These are phyloP conservation scores for Metroxylon sagu DNA, from an alignment of 176 grass and related monocot species.

Conservation along the genomic window DNA sequence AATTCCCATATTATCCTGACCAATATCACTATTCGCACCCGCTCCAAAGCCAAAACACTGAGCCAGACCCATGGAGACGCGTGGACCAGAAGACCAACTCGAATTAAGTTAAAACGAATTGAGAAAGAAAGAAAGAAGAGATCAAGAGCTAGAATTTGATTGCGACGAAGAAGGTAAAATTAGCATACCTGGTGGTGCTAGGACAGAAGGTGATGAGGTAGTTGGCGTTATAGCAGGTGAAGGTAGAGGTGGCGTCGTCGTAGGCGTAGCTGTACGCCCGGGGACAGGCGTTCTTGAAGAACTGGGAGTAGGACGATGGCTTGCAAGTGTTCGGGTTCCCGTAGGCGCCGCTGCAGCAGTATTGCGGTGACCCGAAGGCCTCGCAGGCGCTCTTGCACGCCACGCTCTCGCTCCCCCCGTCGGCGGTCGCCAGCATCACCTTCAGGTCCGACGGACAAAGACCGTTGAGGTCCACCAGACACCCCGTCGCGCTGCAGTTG, in stretches of 20 bases:
- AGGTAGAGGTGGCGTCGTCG: constrained; percentile 15
- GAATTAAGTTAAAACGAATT: background rate
- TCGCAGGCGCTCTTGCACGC: constrained; percentile 14
- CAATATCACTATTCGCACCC: too few relatives aligned
- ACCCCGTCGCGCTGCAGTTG: constrained; percentile 4
- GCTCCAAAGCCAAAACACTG: too few relatives aligned
- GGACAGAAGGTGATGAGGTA: constrained; percentile 15
- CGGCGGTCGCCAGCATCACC: background rate
- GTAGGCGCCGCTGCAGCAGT: constrained; percentile 13
- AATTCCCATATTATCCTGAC: too few relatives aligned
- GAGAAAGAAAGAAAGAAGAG: background rate
- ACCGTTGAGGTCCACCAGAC: constrained; percentile 9
- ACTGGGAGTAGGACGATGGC: constrained; percentile 16
- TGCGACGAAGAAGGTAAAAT: too few relatives aligned
- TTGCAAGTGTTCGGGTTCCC: constrained; percentile 2
- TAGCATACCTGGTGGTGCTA: constrained; percentile 6
- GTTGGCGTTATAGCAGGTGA: constrained; percentile 8
- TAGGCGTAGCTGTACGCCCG: constrained; percentile 16
- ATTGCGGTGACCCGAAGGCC: constrained; percentile 6
- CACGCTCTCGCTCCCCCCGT: constrained; percentile 10
- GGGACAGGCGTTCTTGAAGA: constrained; percentile 15
- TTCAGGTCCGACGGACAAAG: constrained; percentile 10
- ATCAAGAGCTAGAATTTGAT: too few relatives aligned
- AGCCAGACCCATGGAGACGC: too few relatives aligned
- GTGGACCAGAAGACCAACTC: background rate